Evolutionary conservation across 768 basidiomycete species (phyloP), one percentile per base, ranked within the genome.

Genomic region (Boletus coccyginus): DNA sequence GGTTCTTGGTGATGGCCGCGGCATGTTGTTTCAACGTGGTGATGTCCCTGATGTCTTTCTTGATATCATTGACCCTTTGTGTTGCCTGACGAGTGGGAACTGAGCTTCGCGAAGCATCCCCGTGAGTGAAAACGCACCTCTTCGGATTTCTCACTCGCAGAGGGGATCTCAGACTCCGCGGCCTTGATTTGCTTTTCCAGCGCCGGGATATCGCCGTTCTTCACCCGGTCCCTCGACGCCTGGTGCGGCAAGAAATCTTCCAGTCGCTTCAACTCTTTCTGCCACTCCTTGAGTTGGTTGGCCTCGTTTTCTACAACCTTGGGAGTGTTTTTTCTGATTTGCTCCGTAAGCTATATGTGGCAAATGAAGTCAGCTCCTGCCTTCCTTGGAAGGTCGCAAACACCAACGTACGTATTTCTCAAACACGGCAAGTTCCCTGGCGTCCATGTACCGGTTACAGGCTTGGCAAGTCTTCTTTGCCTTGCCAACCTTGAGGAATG

Each of bases 381-480:
- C 13, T 10, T 11, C 1, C 31, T 43, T 2, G 13, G 14, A 44
- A 8, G n/a, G 2, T 9, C 10, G 9, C 17, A 36, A 36, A 41
- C 2, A 17, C 13, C 50, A 27, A 56, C 85, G 50, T 54, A 91
- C 92, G 64, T 84, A 84, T 72, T 78, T 81, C 69, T 94, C 88
- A 57, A 94, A 90, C 1, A 79, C 77, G 0, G 73, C 72, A 45
- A 81, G 61, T 43, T 86, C 86, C 2, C 68, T 64, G 29, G 80
- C 78, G 21, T 80, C 74, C 66, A 98, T 73, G 39, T 76, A 76
- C 2, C 94, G 82, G 62, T 85, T 84, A 67, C 96, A 98, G 9
- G 85, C 85, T 12, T 81, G 76, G 64, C 96, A 99, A 0, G 77
- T 70, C 64, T 88, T 85, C 58, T 86, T 81, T 48, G 77, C 74